These are phyloP conservation scores for Fusarium annulatum DNA, from an alignment of 2,329 filamentous ascomycete species.

Conservation along the genomic window DNA sequence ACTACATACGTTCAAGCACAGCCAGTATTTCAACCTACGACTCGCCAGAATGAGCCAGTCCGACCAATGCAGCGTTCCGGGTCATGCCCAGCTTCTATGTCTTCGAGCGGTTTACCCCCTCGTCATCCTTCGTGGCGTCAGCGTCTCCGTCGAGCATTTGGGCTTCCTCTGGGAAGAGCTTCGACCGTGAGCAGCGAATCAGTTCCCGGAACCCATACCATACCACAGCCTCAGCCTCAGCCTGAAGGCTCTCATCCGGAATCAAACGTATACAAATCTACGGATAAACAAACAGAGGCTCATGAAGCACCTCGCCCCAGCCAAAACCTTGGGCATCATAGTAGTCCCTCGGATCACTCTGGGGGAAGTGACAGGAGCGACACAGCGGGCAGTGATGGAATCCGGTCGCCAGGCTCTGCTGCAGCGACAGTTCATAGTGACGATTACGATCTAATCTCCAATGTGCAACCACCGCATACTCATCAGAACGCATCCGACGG, in stretches of 20 bases:
- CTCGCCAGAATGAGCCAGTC: not conserved
- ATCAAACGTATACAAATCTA: not conserved
- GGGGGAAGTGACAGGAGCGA: not conserved
- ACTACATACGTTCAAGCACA: not conserved
- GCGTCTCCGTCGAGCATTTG: constrained; percentile 42
- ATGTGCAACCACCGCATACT: not conserved
- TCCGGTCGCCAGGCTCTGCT: constrained; percentile 43
- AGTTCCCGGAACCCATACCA: constrained; percentile 18
- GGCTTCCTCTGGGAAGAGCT: constrained; percentile 48
- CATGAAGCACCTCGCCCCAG: not conserved
- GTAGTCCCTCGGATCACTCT: not conserved
- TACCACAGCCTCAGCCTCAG: not conserved
- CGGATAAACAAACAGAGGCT: not conserved
- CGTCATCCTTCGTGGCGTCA: constrained; percentile 45
- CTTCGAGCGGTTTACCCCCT: constrained; percentile 9
- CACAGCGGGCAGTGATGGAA: not conserved
- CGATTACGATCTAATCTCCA: constrained; percentile 44
- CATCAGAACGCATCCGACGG: not conserved
- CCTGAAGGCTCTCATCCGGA: not conserved
- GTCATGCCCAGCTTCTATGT: not conserved
- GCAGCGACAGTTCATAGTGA: constrained; percentile 53
- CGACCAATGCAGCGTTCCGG: not conserved
- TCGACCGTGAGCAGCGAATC: constrained; percentile 50
- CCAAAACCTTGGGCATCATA: not conserved
- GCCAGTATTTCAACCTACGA: not conserved